Evolutionary conservation across 176 grass and related monocot genomes (phyloP).

Genomic region (Bolboschoenus planiculmis): DNA sequence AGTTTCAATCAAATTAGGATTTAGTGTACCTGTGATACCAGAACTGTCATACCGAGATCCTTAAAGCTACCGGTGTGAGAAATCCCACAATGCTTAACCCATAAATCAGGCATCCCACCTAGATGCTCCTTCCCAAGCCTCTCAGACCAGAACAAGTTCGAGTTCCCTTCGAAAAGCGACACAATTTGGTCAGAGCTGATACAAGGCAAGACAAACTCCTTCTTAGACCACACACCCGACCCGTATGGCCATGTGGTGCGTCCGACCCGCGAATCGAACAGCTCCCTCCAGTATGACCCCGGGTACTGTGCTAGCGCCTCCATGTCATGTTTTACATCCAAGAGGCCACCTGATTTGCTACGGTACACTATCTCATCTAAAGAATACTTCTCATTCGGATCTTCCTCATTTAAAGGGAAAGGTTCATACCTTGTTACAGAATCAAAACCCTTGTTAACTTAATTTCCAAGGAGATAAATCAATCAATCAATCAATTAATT

Average conservation of each 20-base stretch:
- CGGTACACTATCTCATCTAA: conserved; percentile 95
- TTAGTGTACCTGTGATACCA: conserved; percentile 51
- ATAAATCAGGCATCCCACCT: conserved; percentile 82
- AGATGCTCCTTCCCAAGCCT: conserved; percentile 80
- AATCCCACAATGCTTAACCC: conserved; percentile 99
- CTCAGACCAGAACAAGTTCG: conserved; percentile 98
- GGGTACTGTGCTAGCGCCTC: conserved; percentile 46
- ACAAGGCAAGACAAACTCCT: conserved; percentile 89
- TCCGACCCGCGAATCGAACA: conserved; percentile 82
- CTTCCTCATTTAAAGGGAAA: conserved; percentile 35
- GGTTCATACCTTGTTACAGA: conserved; percentile 39
- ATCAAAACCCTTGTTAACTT: not conserved
- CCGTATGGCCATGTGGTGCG: conserved; percentile 87
- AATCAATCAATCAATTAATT: too few relatives aligned
- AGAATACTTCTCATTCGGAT: conserved; percentile 65
- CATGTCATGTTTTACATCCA: conserved; percentile 90
- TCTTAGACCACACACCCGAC: conserved; percentile 96
- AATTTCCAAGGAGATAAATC: not conserved
- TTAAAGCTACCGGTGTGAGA: conserved; percentile 99
- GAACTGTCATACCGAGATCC: conserved; percentile 98
- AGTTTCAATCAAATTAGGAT: not conserved
- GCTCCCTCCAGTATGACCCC: conserved; percentile 76
- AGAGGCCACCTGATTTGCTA: conserved; percentile 66
- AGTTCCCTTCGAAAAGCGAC: conserved; percentile 96
- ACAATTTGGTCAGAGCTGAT: conserved; percentile 85